phyloP scores from a whole-genome alignment of 305 asterid species.

The Ajuga reptans region DNA sequence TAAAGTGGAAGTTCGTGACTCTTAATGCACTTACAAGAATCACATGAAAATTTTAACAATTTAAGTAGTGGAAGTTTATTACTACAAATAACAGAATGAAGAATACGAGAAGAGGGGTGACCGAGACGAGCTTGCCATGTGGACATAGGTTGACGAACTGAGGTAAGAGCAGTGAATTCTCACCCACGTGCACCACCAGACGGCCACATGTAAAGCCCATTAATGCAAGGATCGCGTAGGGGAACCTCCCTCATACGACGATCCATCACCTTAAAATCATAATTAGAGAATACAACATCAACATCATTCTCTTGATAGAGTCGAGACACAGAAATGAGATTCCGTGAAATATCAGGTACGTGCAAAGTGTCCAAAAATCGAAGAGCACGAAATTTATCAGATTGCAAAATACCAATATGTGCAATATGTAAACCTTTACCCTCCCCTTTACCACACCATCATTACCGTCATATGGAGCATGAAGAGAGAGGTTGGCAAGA shows the following conservation, averaged over 20 bases:
- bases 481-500: not conserved
- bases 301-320: not conserved
- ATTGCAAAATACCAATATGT: not conserved
- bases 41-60: not conserved
- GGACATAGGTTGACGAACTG: not conserved
- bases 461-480: not conserved
- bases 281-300: not conserved
- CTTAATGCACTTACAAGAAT: not conserved
- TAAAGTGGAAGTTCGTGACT: not conserved
- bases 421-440: not conserved
- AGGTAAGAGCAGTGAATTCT: not conserved
- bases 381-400: not conserved
- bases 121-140: not conserved
- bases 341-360: not conserved
- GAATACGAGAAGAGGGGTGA: not conserved
- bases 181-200: too few species aligned
- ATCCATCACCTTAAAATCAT: not conserved
- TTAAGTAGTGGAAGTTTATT: not conserved
- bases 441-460: not conserved
- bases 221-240: not conserved
- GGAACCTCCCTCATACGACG: not conserved
- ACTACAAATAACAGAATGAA: not conserved
- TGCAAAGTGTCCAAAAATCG: not conserved
- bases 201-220: not conserved
- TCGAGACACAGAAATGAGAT: not conserved